Base-by-base conservation (phyloP, 345 rosid species). In the Moringa oleifera region DNA sequence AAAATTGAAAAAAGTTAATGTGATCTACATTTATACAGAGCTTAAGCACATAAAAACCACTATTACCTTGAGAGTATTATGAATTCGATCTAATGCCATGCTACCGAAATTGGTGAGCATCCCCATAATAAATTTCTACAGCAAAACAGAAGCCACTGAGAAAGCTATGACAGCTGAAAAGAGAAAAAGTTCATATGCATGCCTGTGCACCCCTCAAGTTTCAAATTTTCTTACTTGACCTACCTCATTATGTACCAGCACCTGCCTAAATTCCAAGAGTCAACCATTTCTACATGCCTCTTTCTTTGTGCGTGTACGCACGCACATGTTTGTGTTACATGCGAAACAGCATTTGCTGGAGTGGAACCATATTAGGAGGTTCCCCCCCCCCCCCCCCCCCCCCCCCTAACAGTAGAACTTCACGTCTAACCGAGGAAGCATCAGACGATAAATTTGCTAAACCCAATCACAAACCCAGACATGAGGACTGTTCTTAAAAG, bases 101-200 rank as follows among this genome's bases (percentile, higher is more conserved):
- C 82, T 86, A 23, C 97, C 92, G 23, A 94, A 86, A 74, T 94
- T 88, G 59, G 92, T 90, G 64, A 94, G 96, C 99, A 94, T 94
- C 65, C 96, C 97, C 88, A 80, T 62, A 62, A 94, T 94, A 59
- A 86, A 94, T 85, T 94, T 90, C 97, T 94, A 74, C 65, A 72
- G 56, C 24, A 31, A 58, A 33, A 37, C 55, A 72, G 50, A 73
- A 33, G 45, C 15, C 20, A 31, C 59, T 70, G 51, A 65, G 62
- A 57, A 55, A 71, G 33, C 20, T 53, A 61, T 69, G 31, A 37
- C 23, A 23, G 54, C 23, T 33, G 5, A 33, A 33, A 33, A 33
- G 11, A 11, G 11, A 33, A 33, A n/a, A n/a, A n/a, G n/a, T n/a
- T n/a, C 37, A 33, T 33, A 11, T 33, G 37, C 37, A 33, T 33